Evolutionary conservation across 2,329 filamentous ascomycete species (phyloP).

Genomic region (Trichocomaceae sp.): DNA sequence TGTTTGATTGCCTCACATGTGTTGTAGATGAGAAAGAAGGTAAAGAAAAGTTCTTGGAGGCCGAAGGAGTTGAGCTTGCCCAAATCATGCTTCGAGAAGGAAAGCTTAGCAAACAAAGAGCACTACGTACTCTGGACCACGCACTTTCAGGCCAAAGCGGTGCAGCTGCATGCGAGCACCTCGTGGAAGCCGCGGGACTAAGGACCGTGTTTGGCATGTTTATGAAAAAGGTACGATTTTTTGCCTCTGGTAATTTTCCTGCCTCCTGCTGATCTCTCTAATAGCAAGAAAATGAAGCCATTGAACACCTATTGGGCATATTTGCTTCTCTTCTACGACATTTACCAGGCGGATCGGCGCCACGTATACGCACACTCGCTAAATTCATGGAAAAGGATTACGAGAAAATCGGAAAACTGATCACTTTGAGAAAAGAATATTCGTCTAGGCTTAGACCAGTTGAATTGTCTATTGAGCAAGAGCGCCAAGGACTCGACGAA

Average conservation of each 20-base stretch:
- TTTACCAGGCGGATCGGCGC: constrained; percentile 68
- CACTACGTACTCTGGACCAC: constrained; percentile 78
- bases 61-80: constrained; percentile 84
- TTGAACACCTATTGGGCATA: constrained; percentile 77
- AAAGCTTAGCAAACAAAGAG: constrained; percentile 70
- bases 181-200: constrained; percentile 78
- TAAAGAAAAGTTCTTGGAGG: constrained; percentile 76
- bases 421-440: constrained; percentile 67
- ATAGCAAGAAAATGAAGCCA: constrained; percentile 56
- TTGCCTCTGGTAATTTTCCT: not conserved
- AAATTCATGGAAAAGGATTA: constrained; percentile 97
- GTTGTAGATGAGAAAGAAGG: constrained; percentile 67
- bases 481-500: constrained; percentile 49
- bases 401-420: constrained; percentile 68
- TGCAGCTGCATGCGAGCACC: constrained; percentile 60
- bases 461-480: constrained; percentile 55
- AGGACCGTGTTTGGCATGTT: constrained; percentile 82
- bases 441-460: constrained; percentile 55
- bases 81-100: constrained; percentile 88
- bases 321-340: constrained; percentile 75
- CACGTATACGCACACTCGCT: constrained; percentile 75
- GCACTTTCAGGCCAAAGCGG: constrained; percentile 57
- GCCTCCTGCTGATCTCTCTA: constrained; percentile 15
- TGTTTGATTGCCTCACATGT: constrained; percentile 81
- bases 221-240: constrained; percentile 59